Conservation (phyloP, 2,329 filamentous ascomycete species). For the Hypoxylon sp. region DNA sequence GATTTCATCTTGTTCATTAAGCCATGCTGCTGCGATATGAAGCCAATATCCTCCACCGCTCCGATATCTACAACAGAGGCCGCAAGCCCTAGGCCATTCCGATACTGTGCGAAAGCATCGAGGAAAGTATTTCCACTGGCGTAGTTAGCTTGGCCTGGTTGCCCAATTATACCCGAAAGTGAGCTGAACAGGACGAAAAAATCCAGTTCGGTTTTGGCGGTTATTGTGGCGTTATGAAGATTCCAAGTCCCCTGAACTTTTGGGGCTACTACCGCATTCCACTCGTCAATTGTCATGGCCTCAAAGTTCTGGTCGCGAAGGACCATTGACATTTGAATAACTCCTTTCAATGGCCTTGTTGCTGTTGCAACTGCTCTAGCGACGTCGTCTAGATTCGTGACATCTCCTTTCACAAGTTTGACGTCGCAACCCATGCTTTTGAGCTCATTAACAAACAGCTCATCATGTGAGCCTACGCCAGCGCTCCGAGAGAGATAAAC, state of each 20-base stretch:
- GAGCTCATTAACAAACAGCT: slow-evolving; percentile 29
- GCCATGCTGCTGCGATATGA: slow-evolving; percentile 46
- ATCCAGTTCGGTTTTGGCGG: slow-evolving; percentile 46
- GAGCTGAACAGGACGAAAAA: slow-evolving; percentile 58
- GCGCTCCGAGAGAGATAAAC: slow-evolving; percentile 40
- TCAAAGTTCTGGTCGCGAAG: slow-evolving; percentile 53
- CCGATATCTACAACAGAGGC: slow-evolving; percentile 57
- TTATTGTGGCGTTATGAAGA: slow-evolving; percentile 53
- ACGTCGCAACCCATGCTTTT: slow-evolving; percentile 36
- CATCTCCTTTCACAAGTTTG: slow-evolving; percentile 32
- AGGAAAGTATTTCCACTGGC: slow-evolving; percentile 56
- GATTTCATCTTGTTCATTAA: slow-evolving; percentile 40
- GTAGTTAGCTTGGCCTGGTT: slow-evolving; percentile 56
- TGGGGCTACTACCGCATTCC: slow-evolving; percentile 52
- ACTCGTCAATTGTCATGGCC: slow-evolving; percentile 57
- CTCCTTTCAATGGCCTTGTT: slow-evolving; percentile 32
- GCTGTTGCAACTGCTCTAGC: slow-evolving; percentile 20
- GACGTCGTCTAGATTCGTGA: slow-evolving; percentile 31
- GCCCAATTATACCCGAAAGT: slow-evolving; percentile 49
- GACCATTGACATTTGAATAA: slow-evolving; percentile 47
- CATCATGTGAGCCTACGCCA: slow-evolving; percentile 4
- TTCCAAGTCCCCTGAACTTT: slow-evolving; percentile 61
- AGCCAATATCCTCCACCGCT: slow-evolving; percentile 56
- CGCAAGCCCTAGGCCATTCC: slow-evolving; percentile 52
- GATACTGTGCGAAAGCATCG: slow-evolving; percentile 54